Evolutionary conservation across 805 yeast species (phyloP).

Genomic region (Ogataea degrootiae): DNA sequence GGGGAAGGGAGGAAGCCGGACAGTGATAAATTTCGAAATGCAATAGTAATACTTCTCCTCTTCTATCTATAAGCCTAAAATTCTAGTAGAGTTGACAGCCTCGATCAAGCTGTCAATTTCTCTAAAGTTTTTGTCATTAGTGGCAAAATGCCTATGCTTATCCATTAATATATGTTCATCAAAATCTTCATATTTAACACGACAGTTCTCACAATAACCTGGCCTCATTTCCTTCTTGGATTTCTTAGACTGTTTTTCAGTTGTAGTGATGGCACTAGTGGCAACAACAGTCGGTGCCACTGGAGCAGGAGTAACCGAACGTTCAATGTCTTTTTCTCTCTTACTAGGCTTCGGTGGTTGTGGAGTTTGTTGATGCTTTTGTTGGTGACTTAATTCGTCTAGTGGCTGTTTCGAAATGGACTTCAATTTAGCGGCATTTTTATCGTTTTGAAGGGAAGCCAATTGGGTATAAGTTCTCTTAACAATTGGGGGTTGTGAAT

Average conservation of each 20-base stretch:
- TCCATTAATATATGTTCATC: constrained; percentile 67
- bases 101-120: constrained; percentile 72
- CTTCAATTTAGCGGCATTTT: not conserved
- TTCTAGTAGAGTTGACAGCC: constrained; percentile 30
- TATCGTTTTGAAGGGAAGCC: constrained; percentile 1
- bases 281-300: not conserved
- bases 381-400: not conserved
- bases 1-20: too few relatives aligned
- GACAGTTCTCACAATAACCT: constrained; percentile 94
- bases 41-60: too few relatives aligned
- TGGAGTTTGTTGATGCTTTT: not conserved
- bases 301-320: too few relatives aligned
- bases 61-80: constrained; percentile 15
- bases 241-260: constrained; percentile 4
- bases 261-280: not conserved
- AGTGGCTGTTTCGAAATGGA: constrained; percentile 9
- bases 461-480: constrained; percentile 4
- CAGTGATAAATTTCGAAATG: too few relatives aligned
- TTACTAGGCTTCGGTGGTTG: not conserved
- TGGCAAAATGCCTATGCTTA: constrained; percentile 76
- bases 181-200: constrained; percentile 74
- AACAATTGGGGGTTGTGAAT: constrained; percentile 3
- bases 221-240: constrained; percentile 32
- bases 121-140: constrained; percentile 61
- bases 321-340: not conserved